phyloP scores from a whole-genome alignment of 2,329 filamentous ascomycete genomes.

The Allantophomopsis cytisporea region DNA sequence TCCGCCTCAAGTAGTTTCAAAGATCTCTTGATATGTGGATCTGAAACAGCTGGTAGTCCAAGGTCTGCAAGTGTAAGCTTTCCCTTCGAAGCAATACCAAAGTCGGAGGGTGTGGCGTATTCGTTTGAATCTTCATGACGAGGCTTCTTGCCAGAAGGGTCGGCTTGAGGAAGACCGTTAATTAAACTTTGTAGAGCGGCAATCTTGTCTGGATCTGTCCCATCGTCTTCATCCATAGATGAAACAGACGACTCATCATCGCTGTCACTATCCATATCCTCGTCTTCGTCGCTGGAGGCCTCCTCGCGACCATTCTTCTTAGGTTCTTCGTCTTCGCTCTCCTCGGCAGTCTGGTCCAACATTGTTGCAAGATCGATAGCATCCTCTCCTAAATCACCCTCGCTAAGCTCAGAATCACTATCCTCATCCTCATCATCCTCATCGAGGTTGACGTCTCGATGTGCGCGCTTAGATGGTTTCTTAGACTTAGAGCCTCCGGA shows the following conservation, averaged over 20 bases:
- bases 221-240: constrained; percentile 28
- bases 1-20: constrained; percentile 62
- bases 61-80: constrained; percentile 69
- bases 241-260: constrained; percentile 35
- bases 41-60: constrained; percentile 54
- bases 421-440: constrained; percentile 25
- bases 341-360: constrained; percentile 20
- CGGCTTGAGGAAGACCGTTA: constrained; percentile 39
- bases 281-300: constrained; percentile 31
- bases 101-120: constrained; percentile 46
- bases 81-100: constrained; percentile 39
- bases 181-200: constrained; percentile 57
- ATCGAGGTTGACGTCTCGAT: constrained; percentile 32
- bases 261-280: constrained; percentile 35
- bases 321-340: constrained; percentile 71
- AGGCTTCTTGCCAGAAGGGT: constrained; percentile 19
- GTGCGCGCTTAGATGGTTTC: constrained; percentile 28
- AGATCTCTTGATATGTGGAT: constrained; percentile 64
- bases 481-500: constrained; percentile 35
- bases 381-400: constrained; percentile 49
- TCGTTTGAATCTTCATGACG: constrained; percentile 37
- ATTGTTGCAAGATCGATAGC: constrained; percentile 19
- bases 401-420: constrained; percentile 39
- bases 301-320: constrained; percentile 52
- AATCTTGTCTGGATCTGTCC: constrained; percentile 33